Evolutionary conservation across 2,329 filamentous ascomycete genomes (phyloP), one percentile per base, ranked within the genome.

Genomic region (Alternaria novae-zelandiae): DNA sequence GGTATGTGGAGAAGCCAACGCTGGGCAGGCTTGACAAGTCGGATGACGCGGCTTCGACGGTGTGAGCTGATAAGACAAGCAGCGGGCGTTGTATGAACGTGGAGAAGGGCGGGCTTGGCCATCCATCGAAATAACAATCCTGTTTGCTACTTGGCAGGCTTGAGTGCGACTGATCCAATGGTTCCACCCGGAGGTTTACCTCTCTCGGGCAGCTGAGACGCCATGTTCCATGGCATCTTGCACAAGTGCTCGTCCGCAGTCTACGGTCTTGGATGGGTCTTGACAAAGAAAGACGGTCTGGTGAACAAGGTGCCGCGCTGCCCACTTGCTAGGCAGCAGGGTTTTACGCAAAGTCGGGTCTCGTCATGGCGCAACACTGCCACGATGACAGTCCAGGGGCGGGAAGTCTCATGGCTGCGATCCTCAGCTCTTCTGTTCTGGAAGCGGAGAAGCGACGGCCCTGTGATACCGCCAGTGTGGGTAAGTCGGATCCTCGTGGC

Each of bases 121-220:
- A 59, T 60, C 62, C 64, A 66, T 71, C 59, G 70, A 75, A 78
- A 75, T 71, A 69, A 64, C 64, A 68, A 69, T 68, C 67, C 70
- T 71, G 68, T 76, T 70, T 72, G 64, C 61, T 63, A 61, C 76
- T 76, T 77, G 75, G 76, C 75, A 64, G 71, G 70, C 70, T 75
- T 74, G 71, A 72, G 69, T 69, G 70, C 70, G 69, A 71, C 70
- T 73, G 65, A 59, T 71, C 75, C 73, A 77, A 75, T 75, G 63
- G 55, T 58, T 62, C 51, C 45, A 69, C 63, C 74, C 75, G 75
- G 75, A 51, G 70, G 69, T 75, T 74, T 76, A 68, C 73, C 75
- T 74, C 54, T 67, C 69, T 70, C 63, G 54, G 71, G 74, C 65
- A 75, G 70, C 73, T 76, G 75, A 74, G 71, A 74, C 71, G 71